Evolutionary conservation across 306 rosid species (phyloP), one percentile per base, ranked within the genome.

Genomic region (Fragaria nilgerrensis): DNA sequence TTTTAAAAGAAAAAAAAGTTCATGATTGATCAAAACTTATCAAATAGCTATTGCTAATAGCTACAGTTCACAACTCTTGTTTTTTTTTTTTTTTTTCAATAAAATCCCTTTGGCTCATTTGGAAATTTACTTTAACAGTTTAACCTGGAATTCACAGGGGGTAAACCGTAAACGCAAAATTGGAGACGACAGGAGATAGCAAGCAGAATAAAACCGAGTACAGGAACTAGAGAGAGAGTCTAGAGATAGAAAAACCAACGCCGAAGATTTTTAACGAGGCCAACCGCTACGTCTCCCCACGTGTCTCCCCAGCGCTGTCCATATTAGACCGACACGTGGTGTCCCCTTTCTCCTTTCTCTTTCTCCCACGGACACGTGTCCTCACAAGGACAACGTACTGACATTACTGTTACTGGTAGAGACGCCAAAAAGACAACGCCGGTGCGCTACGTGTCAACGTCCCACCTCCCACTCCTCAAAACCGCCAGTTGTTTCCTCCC

Each of bases 371-470:
- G 87, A 89, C 88, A 92, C 91, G 92, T 87, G 89, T 88, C 44
- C 20, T 23, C 0, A 12, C 44, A 29, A 19, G 29, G 76, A 85
- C 89, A 83, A 32, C n/a, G 23, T 61, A 45, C 78, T 66, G 70
- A 37, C 70, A 65, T 37, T 7, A 17, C 27, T 77, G 72, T 75
- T 81, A 75, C 58, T 48, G 79, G 79, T 76, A 64, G 87, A 73
- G 85, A 84, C 84, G 81, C 80, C 82, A 63, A 79, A 79, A 78
- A 81, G 75, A 88, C 84, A 76, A 52, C 66, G 68, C 58, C 39
- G 8, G 52, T 41, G 50, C 8, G 56, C 85, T 90, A 91, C 96
- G 93, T 92, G 93, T 82, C 86, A 7, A 0, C n/a, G n/a, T n/a
- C n/a, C n/a, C n/a, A 0, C 1, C 20, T 52, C n/a, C n/a, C 70